A percentile compares a stretch with the other conserved stretches of the same genome.
These are phyloP conservation scores for Aquilaria agallochum DNA, from an alignment of 441 rosid species.

Conservation along the genomic window DNA sequence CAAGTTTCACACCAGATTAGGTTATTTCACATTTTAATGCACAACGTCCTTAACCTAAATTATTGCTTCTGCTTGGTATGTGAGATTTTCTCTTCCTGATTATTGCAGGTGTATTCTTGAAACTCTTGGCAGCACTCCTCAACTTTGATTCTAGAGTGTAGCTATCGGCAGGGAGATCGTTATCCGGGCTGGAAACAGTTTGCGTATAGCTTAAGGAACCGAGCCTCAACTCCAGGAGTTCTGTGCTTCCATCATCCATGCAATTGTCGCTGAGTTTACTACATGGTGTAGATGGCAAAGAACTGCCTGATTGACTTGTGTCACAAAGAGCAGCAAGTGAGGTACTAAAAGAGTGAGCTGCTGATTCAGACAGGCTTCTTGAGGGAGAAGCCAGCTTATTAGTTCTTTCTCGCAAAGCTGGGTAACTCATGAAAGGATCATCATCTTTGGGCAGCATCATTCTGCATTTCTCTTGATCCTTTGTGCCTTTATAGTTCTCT, in stretches of 20 bases:
- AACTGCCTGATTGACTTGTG: background rate
- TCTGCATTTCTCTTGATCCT: background rate
- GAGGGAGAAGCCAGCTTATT: background rate
- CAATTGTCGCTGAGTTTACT: too few species aligned
- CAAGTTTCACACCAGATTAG: too few species aligned
- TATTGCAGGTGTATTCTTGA: slow-evolving; percentile 28
- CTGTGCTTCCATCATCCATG: background rate
- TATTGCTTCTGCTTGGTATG: background rate
- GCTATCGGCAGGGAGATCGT: slow-evolving; percentile 16
- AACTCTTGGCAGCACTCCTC: slow-evolving; percentile 25
- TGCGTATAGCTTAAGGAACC: slow-evolving; percentile 5
- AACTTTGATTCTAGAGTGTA: slow-evolving; percentile 19
- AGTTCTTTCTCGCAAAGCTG: slow-evolving; percentile 6
- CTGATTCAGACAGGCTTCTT: background rate
- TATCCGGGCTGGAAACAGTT: slow-evolving; percentile 5
- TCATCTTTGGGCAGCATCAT: background rate
- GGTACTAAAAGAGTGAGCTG: slow-evolving; percentile 2
- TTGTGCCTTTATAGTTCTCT: slow-evolving; percentile 1
- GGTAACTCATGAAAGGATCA: background rate
- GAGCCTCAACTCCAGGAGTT: background rate
- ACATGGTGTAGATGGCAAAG: too few species aligned
- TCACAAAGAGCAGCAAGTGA: background rate
- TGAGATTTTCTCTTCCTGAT: slow-evolving; percentile 20
- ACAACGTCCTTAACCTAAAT: background rate
- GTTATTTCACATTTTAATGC: background rate